Evolutionary conservation across 495 filamentous ascomycete species (phyloP), one percentile per base, ranked within the genome.

Genomic region (Jackrogersella minutella): DNA sequence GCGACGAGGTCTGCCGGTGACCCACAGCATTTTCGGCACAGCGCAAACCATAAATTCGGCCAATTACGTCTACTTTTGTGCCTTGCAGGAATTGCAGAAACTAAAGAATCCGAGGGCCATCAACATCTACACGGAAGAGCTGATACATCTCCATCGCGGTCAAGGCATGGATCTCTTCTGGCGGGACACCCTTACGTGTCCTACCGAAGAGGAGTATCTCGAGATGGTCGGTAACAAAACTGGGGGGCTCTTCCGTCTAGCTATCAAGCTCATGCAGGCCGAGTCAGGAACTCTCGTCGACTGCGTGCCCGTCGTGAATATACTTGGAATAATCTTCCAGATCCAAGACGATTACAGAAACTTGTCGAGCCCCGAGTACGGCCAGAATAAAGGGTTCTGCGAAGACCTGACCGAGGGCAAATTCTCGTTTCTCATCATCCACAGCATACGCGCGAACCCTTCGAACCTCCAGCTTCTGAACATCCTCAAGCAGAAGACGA

Each of bases 201-300:
- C 95, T 24, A 93, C 86, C 43, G 94, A 98, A 78, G 93, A 97
- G 63, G 94, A 98, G 73, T 99, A 99, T 78, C 85, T 99, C 13
- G 94, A 98, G 76, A 99, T 99, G 95, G 96, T 99, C 39, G 88
- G 88, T 66, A 98, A 98, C 79, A 98, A 99, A 78, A 99, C 95
- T 2, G 95, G 95, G 22, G 95, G 95, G 1, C 84, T 99, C 7
- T 98, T 99, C 82, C 86, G 95, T 49, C 83, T 99, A 9, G 95
- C 93, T 21, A 87, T 98, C 63, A 95, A 96, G 76, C 81, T 99
- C 26, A 98, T 99, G 95, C 93, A 97, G 76, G 92, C 92, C 26
- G 92, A 96, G 74, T 92, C 90, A 64, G 76, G 78, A 21, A 82
- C 81, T 39, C 73, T 69, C 34, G 83, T 87, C 53, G 90, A 91